phyloP scores from a whole-genome alignment of 176 grass and related monocot species.

The Carex kokanica region DNA sequence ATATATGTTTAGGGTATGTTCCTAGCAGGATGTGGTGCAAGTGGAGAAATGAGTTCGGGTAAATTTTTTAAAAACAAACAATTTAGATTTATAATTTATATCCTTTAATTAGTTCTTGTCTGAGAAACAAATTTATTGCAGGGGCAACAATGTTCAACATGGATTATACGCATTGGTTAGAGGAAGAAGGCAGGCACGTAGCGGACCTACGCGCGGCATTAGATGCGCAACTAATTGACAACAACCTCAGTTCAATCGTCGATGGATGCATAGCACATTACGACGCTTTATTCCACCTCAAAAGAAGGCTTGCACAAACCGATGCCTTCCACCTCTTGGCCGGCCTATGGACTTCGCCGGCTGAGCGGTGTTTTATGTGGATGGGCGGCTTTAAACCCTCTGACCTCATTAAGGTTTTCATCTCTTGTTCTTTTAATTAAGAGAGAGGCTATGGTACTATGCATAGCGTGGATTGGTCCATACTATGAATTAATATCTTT shows the following conservation, averaged over 20 bases:
- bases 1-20: slow-evolving; percentile 64
- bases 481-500: too few species aligned
- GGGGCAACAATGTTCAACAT: slow-evolving; percentile 88
- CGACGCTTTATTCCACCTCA: slow-evolving; percentile 87
- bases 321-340: slow-evolving; percentile 93
- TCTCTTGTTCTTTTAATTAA: background rate
- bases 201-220: slow-evolving; percentile 57
- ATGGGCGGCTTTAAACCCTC: slow-evolving; percentile 98
- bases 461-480: too few species aligned
- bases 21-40: slow-evolving; percentile 65
- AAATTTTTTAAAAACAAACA: slow-evolving; percentile 14
- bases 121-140: slow-evolving; percentile 20
- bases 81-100: background rate
- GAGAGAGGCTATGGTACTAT: too few species aligned
- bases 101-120: background rate
- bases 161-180: slow-evolving; percentile 87
- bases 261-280: slow-evolving; percentile 85
- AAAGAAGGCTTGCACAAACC: slow-evolving; percentile 44
- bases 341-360: slow-evolving; percentile 63
- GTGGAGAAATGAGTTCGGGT: slow-evolving; percentile 71
- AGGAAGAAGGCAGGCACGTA: slow-evolving; percentile 61
- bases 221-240: slow-evolving; percentile 65
- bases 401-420: slow-evolving; percentile 75
- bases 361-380: slow-evolving; percentile 95
- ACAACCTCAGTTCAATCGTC: slow-evolving; percentile 57